phyloP scores from a whole-genome alignment of 2,329 filamentous ascomycete genomes.

The Exserohilum turcica region DNA sequence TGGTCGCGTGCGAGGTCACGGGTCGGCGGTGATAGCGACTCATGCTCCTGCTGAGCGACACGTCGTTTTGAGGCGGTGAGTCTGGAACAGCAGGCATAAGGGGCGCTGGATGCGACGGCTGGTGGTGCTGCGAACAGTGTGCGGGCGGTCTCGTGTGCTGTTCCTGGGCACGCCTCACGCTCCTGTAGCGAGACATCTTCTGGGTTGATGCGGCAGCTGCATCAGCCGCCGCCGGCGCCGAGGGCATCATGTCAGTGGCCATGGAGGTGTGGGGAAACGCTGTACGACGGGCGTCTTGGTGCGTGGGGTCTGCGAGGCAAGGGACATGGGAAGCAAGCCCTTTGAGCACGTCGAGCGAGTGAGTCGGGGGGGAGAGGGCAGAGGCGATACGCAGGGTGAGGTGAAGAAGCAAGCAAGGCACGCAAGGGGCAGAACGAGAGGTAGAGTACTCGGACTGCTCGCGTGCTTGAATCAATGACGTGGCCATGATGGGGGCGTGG shows the following conservation, averaged over 20 bases:
- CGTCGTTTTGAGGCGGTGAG: constrained; percentile 25
- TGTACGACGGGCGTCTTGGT: constrained; percentile 29
- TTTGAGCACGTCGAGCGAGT: constrained; percentile 14
- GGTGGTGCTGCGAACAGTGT: constrained; percentile 18
- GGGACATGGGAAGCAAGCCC: constrained; percentile 16
- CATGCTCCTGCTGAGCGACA: constrained; percentile 45
- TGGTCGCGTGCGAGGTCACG: constrained; percentile 32
- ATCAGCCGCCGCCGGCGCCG: constrained; percentile 7
- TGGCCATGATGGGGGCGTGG: no score
- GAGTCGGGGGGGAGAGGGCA: no score
- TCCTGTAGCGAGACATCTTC: constrained; percentile 64
- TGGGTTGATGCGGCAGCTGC: constrained; percentile 23
- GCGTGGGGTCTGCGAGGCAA: constrained; percentile 26
- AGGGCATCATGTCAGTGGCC: constrained; percentile 37
- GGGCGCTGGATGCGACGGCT: constrained; percentile 26
- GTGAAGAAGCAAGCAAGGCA: constrained; percentile 15
- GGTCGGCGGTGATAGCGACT: constrained; percentile 50
- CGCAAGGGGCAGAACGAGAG: constrained; percentile 19
- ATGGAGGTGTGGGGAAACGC: constrained; percentile 37
- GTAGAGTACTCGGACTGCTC: no score
- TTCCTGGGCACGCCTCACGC: constrained; percentile 56
- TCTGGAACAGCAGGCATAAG: constrained; percentile 33
- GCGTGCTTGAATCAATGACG: no score
- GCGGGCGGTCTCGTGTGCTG: constrained; percentile 26
- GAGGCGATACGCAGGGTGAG: constrained; percentile 3